These are phyloP conservation scores for Trifolium repens DNA, from an alignment of 306 rosid species.

Conservation along the genomic window DNA sequence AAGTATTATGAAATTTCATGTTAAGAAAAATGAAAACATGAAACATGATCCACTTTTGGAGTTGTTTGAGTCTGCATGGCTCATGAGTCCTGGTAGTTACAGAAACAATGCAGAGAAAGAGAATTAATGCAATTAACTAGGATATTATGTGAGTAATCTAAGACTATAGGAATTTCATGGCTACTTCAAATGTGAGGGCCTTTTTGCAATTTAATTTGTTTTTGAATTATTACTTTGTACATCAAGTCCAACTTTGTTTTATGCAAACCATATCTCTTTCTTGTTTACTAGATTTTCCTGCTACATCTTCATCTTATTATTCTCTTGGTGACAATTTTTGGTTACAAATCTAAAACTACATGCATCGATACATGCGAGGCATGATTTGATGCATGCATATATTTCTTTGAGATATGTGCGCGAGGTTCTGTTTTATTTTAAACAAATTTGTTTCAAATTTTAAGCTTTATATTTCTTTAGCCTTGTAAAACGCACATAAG, in stretches of 20 bases:
- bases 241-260: constrained; percentile 21
- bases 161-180: not conserved
- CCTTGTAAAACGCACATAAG: no score
- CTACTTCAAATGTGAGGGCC: not conserved
- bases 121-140: constrained; percentile 3
- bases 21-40: not conserved
- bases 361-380: no score
- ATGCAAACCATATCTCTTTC: constrained; percentile 2
- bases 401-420: no score
- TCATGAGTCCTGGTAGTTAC: constrained; percentile 45
- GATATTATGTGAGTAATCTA: not conserved
- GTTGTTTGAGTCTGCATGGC: constrained; percentile 77
- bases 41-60: constrained; percentile 52
- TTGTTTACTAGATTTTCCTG: not conserved
- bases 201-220: constrained; percentile 5
- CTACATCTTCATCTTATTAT: not conserved
- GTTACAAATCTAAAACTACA: no score
- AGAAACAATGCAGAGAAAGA: not conserved
- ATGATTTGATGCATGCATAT: no score
- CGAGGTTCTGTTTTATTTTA: no score
- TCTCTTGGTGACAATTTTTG: no score
- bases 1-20: constrained; percentile 18
- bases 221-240: constrained; percentile 6
- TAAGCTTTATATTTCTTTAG: no score
- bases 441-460: no score